Conservation (phyloP, 1,284 basidiomycete genomes). For the Rhodotorula sp. region DNA sequence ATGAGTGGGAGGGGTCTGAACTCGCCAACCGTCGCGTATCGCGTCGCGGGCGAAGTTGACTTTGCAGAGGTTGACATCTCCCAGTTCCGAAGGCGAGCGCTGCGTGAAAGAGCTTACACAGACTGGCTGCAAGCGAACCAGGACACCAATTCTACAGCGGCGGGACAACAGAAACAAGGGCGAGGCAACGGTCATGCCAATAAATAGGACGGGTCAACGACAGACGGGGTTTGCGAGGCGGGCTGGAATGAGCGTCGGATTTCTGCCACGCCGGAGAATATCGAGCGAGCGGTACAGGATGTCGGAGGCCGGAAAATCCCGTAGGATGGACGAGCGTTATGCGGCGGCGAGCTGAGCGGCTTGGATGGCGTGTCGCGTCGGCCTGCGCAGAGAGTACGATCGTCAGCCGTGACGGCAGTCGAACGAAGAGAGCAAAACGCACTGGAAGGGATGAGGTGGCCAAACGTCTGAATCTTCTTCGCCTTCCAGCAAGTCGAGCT, state of each 20-base stretch:
- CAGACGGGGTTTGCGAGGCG: not conserved
- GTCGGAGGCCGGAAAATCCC: not conserved
- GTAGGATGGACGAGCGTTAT: not conserved
- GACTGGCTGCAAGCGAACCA: not conserved
- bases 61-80: not conserved
- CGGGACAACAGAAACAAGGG: too few species aligned
- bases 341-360: not conserved
- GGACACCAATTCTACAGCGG: not conserved
- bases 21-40: not conserved
- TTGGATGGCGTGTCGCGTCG: not conserved
- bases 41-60: too few species aligned
- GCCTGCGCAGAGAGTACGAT: not conserved
- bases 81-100: too few species aligned
- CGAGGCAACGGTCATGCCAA: not conserved
- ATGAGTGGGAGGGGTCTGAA: not conserved
- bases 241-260: not conserved
- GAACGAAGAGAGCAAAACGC: not conserved
- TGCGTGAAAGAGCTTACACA: too few species aligned
- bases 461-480: conserved; percentile 29
- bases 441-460: conserved; percentile 42
- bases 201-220: not conserved
- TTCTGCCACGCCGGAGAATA: not conserved
- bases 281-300: too few species aligned
- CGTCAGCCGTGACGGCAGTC: not conserved
- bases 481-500: conserved; percentile 23